A percentile compares a stretch with the other conserved stretches of the same genome.
Evolutionary conservation across 371 early-diverging fungal genomes (phyloP).

Genomic region (Mortierella sp.): DNA sequence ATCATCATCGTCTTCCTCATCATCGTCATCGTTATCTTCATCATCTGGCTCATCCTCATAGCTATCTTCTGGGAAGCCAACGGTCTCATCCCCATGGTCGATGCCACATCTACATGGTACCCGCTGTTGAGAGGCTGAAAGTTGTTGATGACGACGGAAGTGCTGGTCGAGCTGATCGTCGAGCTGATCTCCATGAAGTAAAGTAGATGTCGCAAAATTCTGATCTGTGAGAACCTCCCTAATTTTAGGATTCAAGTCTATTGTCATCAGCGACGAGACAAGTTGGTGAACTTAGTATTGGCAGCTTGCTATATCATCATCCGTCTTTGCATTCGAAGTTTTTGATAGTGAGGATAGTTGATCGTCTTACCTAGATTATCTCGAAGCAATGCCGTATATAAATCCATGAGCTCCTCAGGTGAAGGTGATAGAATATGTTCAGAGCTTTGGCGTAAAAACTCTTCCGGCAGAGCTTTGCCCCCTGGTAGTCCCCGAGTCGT

Average conservation of each 20-base stretch:
- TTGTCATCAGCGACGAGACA: neutral
- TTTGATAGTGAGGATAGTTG: neutral
- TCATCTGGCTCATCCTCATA: constrained; percentile 57
- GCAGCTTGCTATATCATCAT: neutral
- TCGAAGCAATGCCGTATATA: constrained; percentile 47
- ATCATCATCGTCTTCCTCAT: constrained; percentile 38
- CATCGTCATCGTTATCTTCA: constrained; percentile 54
- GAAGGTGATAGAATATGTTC: constrained; percentile 44
- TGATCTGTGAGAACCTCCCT: constrained; percentile 53
- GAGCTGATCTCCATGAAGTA: constrained; percentile 39
- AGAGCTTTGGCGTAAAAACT: constrained; percentile 44
- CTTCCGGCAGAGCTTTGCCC: constrained; percentile 44
- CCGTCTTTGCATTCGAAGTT: neutral
- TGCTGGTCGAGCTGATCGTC: constrained; percentile 39
- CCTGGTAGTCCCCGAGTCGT: constrained; percentile 44
- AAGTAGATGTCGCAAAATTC: constrained; percentile 33
- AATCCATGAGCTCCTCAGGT: constrained; percentile 53
- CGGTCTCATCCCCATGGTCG: constrained; percentile 38
- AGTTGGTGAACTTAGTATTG: neutral
- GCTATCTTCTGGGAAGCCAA: constrained; percentile 52
- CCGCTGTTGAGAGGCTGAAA: constrained; percentile 20
- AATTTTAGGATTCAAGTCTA: constrained; percentile 54
- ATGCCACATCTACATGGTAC: constrained; percentile 32
- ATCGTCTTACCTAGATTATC: constrained; percentile 43
- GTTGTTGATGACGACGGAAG: constrained; percentile 37